Evolutionary conservation across 163 green algal species (phyloP), one percentile per base, ranked within the genome.

Genomic region (Chlamydomonas reinhardtii): DNA sequence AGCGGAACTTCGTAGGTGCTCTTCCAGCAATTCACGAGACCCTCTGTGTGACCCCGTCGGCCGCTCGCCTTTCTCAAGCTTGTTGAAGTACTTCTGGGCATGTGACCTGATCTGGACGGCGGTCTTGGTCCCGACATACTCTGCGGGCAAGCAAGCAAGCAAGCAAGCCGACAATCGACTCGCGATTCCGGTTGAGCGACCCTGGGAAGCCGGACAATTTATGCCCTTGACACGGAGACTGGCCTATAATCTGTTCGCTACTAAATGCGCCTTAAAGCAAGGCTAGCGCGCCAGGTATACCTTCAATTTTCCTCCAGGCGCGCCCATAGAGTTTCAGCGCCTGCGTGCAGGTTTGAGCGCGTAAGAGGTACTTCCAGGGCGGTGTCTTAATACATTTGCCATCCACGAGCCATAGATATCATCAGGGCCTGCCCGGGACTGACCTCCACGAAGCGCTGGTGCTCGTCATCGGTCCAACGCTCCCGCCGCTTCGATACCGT

Each of bases 81-180:
- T 99, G 71, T 90, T 89, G 82, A 99, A 99, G 85, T 98, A 99
- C 85, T 99, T 99, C 83, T 99, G 97, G 1, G 97, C 97, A 73
- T 99, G 97, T 6, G 92, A 97, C 8, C 97, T 91, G 75, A 99
- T 99, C 76, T 99, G 97, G 14, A 99, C 95, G 0, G 96, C 94
- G 0, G 95, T 98, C 88, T 99, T 99, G 35, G 95, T 98, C 56
- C 94, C 94, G 25, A 99, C 94, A 78, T 98, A 91, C 84, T 97
- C 96, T 96, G n/a, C 34, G 19, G 32, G 24, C 11, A 56, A 52
- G 19, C 31, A 3, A 5, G 34, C 31, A 3, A 5, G 34, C 4
- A n/a, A 31, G 32, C 24, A 52, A 16, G 68, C 32, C 32, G 19
- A 74, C 68, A 27, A 27, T 27, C 22, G 22, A 12, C 59, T 65